These are phyloP conservation scores for Hypomyces perniciosus DNA, from an alignment of 2,329 filamentous ascomycete genomes.

Conservation along the genomic window DNA sequence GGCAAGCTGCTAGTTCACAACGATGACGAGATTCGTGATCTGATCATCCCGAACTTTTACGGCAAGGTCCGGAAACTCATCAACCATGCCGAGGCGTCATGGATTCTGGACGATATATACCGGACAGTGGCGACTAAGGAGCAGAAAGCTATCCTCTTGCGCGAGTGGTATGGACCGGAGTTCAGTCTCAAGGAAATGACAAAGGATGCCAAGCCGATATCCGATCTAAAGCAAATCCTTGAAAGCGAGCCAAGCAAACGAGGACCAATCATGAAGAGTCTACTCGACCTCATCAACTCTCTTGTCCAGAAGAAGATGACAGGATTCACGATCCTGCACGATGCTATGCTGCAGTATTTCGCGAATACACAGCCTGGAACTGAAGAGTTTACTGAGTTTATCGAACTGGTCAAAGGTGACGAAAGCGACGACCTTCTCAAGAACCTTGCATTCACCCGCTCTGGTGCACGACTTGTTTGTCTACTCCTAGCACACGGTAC, in stretches of 20 bases:
- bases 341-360: slow-evolving; percentile 97
- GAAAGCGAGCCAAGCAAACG: slow-evolving; percentile 77
- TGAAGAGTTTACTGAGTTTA: slow-evolving; percentile 77
- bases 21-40: slow-evolving; percentile 76
- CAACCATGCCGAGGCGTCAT: slow-evolving; percentile 91
- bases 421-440: slow-evolving; percentile 85
- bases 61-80: slow-evolving; percentile 88
- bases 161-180: slow-evolving; percentile 95
- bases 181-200: slow-evolving; percentile 70
- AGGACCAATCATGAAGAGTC: slow-evolving; percentile 75
- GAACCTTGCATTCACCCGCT: slow-evolving; percentile 93
- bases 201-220: slow-evolving; percentile 49
- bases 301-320: slow-evolving; percentile 95
- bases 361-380: slow-evolving; percentile 69
- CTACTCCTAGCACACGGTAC: slow-evolving; percentile 76
- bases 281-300: slow-evolving; percentile 82
- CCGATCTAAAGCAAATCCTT: slow-evolving; percentile 71
- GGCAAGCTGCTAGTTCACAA: slow-evolving; percentile 94
- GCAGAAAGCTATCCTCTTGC: slow-evolving; percentile 77
- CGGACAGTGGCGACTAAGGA: slow-evolving; percentile 76
- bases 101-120: slow-evolving; percentile 97
- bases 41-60: slow-evolving; percentile 92
- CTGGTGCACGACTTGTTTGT: slow-evolving; percentile 75
- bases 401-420: slow-evolving; percentile 87
- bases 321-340: slow-evolving; percentile 95